Conservation (phyloP, 2,329 filamentous ascomycete species). For the Chaetothyriales sp. region DNA sequence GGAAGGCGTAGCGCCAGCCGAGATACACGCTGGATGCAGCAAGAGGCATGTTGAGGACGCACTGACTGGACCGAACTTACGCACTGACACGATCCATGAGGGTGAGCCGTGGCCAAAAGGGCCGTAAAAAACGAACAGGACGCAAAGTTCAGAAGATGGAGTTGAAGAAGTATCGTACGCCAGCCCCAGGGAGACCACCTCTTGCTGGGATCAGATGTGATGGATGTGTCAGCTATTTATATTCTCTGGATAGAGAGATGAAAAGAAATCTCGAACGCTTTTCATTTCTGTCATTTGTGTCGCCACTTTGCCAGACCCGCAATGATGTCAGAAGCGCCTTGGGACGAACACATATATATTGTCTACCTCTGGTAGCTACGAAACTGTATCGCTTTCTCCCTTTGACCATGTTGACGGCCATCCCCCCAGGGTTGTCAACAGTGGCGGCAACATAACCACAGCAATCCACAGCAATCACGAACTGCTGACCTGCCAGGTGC, state of each 20-base stretch:
- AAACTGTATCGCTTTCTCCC: too few relatives aligned
- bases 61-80: neutral
- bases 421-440: too few relatives aligned
- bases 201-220: neutral
- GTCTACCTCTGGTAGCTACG: too few relatives aligned
- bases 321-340: neutral
- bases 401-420: too few relatives aligned
- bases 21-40: constrained; percentile 18
- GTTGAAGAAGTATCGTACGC: neutral
- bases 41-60: constrained; percentile 3
- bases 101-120: neutral
- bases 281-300: neutral
- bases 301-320: neutral
- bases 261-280: neutral
- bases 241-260: neutral
- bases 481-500: too few relatives aligned
- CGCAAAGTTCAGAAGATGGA: neutral
- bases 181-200: too few relatives aligned
- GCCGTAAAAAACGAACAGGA: neutral
- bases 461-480: too few relatives aligned
- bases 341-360: too few relatives aligned
- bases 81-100: neutral
- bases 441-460: too few relatives aligned
- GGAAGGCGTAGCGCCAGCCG: constrained; percentile 24
- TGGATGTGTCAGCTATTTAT: neutral